A percentile compares a stretch with the other conserved stretches of the same genome.
Conservation (phyloP, 352 stramenopile species). For the Paralagenidium karlingii region DNA sequence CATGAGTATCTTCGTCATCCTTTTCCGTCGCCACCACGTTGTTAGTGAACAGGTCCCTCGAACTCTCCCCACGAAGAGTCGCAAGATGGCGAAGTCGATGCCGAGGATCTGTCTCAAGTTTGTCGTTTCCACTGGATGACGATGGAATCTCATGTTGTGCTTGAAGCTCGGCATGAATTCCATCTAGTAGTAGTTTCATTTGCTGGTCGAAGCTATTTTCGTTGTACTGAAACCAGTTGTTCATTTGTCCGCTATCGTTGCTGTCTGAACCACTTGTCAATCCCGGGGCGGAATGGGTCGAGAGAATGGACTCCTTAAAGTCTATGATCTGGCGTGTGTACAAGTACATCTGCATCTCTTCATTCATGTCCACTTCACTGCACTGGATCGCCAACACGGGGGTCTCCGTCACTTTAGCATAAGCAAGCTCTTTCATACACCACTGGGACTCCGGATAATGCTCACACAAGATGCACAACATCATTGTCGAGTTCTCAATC, state of each 20-base stretch:
- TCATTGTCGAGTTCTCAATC: constrained; percentile 58
- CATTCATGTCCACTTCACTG: constrained; percentile 67
- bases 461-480: constrained; percentile 61
- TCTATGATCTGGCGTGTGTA: constrained; percentile 79
- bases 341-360: constrained; percentile 78
- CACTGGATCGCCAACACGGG: constrained; percentile 77
- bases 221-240: no score
- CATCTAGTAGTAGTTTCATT: constrained; percentile 57
- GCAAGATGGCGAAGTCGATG: constrained; percentile 3
- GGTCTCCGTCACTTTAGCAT: constrained; percentile 76
- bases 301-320: constrained; percentile 46
- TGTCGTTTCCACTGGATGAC: constrained; percentile 18
- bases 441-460: constrained; percentile 65
- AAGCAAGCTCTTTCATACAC: constrained; percentile 82
- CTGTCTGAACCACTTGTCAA: no score
- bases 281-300: no score
- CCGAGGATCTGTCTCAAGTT: constrained; percentile 14
- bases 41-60: no score
- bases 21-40: not conserved
- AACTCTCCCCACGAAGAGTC: constrained; percentile 3
- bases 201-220: constrained; percentile 49
- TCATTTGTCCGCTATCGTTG: no score
- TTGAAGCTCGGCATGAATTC: constrained; percentile 75
- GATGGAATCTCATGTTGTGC: constrained; percentile 44
- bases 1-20: not conserved